Evolutionary conservation across 495 filamentous ascomycete species (phyloP).

Genomic region (Immersiella caudata): DNA sequence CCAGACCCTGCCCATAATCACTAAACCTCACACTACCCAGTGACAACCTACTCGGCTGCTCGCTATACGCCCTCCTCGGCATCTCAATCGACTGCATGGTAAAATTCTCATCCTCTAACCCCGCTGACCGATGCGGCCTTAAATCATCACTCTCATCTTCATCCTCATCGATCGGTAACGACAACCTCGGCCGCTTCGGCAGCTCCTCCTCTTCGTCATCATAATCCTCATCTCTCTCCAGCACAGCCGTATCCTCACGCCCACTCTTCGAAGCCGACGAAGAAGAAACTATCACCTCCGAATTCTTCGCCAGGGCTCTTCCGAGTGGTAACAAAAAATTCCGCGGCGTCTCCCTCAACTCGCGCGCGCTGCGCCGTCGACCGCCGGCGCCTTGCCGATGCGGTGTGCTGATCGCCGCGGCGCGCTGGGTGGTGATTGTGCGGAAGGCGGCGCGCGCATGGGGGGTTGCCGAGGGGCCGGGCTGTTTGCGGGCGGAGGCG

Average conservation of each 20-base stretch:
- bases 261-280: slow-evolving; percentile 53
- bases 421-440: slow-evolving; percentile 69
- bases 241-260: slow-evolving; percentile 29
- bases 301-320: slow-evolving; percentile 63
- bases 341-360: slow-evolving; percentile 75
- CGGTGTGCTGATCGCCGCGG: slow-evolving; percentile 72
- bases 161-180: slow-evolving; percentile 65
- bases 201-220: slow-evolving; percentile 69
- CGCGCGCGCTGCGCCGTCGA: slow-evolving; percentile 64
- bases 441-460: slow-evolving; percentile 67
- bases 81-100: slow-evolving; percentile 72
- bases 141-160: slow-evolving; percentile 61
- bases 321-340: slow-evolving; percentile 70
- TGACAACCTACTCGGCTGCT: slow-evolving; percentile 46
- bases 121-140: slow-evolving; percentile 63
- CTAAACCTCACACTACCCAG: slow-evolving; percentile 61
- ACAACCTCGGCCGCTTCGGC: slow-evolving; percentile 64
- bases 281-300: slow-evolving; percentile 56
- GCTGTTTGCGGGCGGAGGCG: slow-evolving; percentile 41
- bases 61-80: slow-evolving; percentile 61
- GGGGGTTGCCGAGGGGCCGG: slow-evolving; percentile 56
- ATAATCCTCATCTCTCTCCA: slow-evolving; percentile 49
- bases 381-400: slow-evolving; percentile 49
- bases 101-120: slow-evolving; percentile 68
- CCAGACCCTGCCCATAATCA: slow-evolving; percentile 44